phyloP scores from a whole-genome alignment of 2,329 filamentous ascomycete genomes.

The Pyrenochaeta sp. region DNA sequence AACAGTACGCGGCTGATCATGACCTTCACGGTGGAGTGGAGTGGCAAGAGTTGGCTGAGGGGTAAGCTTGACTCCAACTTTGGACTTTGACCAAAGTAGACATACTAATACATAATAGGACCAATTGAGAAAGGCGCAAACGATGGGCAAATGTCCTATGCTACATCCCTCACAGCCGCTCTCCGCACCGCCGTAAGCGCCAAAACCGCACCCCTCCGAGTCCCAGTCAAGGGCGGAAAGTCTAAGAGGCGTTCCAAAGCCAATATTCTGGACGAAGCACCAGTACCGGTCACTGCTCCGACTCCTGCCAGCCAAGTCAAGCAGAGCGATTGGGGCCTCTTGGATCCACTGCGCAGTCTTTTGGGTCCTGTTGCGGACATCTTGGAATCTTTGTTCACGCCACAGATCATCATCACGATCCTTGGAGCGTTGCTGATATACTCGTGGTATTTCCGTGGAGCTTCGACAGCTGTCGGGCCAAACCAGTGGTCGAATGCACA shows the following conservation, averaged over 20 bases:
- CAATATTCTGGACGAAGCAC: conserved; percentile 56
- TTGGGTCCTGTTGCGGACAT: conserved; percentile 76
- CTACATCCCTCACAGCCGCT: conserved; percentile 78
- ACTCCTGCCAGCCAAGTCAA: conserved; percentile 34
- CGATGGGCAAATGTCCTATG: conserved; percentile 86
- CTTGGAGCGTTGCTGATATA: conserved; percentile 65
- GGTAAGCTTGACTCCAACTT: conserved; percentile 64
- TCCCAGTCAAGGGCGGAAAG: conserved; percentile 56
- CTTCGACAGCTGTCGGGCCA: conserved; percentile 38
- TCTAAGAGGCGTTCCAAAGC: conserved; percentile 68
- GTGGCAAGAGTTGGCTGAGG: conserved; percentile 97
- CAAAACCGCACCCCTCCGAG: conserved; percentile 59
- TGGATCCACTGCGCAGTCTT: conserved; percentile 79
- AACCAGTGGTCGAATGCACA: conserved; percentile 61
- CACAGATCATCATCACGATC: conserved; percentile 79
- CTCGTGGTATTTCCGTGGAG: conserved; percentile 46
- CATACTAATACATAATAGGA: conserved; percentile 61
- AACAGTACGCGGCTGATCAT: conserved; percentile 86
- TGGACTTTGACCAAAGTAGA: not conserved
- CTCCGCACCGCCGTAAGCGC: conserved; percentile 77
- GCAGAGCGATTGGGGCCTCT: conserved; percentile 70
- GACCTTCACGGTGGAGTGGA: conserved; percentile 94
- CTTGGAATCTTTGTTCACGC: conserved; percentile 74
- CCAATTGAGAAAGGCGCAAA: conserved; percentile 96
- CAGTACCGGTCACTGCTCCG: conserved; percentile 44